Evolutionary conservation across 1,139 yeast species (phyloP).

Genomic region (Suhomyces atakaporum): DNA sequence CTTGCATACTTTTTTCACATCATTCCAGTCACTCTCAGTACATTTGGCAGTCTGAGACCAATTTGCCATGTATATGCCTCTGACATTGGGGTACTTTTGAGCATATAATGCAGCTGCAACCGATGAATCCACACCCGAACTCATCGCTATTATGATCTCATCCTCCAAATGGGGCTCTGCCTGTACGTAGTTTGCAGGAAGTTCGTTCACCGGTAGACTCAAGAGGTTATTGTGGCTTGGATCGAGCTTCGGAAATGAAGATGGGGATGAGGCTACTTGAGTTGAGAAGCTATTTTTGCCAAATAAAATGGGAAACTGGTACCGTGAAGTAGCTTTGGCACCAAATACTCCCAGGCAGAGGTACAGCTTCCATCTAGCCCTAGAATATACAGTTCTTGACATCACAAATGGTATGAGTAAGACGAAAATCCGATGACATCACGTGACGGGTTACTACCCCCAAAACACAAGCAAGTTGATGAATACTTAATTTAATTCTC

Average conservation of each 20-base stretch:
- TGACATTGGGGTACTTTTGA: slow-evolving; percentile 52
- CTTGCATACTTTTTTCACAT: slow-evolving; percentile 66
- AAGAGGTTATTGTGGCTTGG: neutral
- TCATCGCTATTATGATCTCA: slow-evolving; percentile 82
- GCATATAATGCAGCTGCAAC: slow-evolving; percentile 79
- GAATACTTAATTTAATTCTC: neutral
- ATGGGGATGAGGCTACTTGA: neutral
- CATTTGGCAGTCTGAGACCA: slow-evolving; percentile 78
- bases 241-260: neutral
- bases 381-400: neutral
- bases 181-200: slow-evolving; percentile 26
- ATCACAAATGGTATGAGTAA: neutral
- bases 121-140: slow-evolving; percentile 95
- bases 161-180: slow-evolving; percentile 53
- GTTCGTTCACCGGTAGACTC: slow-evolving; percentile 6
- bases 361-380: neutral
- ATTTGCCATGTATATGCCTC: slow-evolving; percentile 90
- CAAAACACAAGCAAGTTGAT: no score
- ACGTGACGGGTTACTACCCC: no score
- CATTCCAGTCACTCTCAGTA: slow-evolving; percentile 86
- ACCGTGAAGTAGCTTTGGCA: no score
- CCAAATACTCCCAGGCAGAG: no score
- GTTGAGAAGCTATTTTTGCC: neutral
- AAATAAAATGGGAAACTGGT: no score
- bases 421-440: neutral